Conservation (phyloP, 768 basidiomycete species). For the Chlorophyllum brunneum region DNA sequence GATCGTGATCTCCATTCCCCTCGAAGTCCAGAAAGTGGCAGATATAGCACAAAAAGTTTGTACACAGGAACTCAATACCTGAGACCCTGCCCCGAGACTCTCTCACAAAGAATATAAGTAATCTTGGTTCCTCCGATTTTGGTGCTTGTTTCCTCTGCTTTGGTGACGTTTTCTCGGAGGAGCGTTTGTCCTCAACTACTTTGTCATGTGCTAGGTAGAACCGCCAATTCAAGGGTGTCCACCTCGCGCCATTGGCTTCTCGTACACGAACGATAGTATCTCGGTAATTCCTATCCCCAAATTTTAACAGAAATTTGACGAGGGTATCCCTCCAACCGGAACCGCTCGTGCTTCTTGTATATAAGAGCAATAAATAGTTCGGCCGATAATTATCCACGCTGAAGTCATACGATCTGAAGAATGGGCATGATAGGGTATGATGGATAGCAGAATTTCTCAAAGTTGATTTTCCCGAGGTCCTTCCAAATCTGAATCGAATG, state of each 20-base stretch:
- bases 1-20: background rate
- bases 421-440: background rate
- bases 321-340: background rate
- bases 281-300: conserved; percentile 3
- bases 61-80: too few relatives aligned
- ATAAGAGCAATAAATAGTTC: background rate
- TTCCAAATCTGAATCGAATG: too few relatives aligned
- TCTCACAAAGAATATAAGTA: too few relatives aligned
- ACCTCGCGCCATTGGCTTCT: too few relatives aligned
- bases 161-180: too few relatives aligned
- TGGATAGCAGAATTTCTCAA: too few relatives aligned
- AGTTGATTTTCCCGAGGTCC: too few relatives aligned
- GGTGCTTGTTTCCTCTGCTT: too few relatives aligned
- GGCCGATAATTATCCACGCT: background rate
- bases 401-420: background rate
- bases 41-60: too few relatives aligned
- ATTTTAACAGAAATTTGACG: background rate
- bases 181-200: background rate
- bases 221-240: too few relatives aligned
- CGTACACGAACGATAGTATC: background rate
- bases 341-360: background rate
- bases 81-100: too few relatives aligned
- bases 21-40: background rate
- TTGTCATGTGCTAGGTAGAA: background rate
- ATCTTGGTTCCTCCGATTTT: too few relatives aligned